Percentiles rank a stretch among this genome's conserved stretches.
Evolutionary conservation across 2,329 filamentous ascomycete genomes (phyloP).

Genomic region (Clonostachys rosea): DNA sequence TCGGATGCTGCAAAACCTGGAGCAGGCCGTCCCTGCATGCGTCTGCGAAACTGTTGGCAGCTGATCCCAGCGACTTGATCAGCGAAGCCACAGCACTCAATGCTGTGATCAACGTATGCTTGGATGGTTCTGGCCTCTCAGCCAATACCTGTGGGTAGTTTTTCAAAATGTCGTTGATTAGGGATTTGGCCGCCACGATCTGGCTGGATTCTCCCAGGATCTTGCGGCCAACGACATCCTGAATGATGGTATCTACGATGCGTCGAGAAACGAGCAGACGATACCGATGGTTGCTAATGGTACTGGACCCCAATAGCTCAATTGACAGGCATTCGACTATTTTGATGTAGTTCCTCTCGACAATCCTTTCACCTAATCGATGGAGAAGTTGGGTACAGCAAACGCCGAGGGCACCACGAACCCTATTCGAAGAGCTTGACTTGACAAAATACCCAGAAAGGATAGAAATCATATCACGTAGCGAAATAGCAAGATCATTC

Average conservation of each 20-base stretch:
- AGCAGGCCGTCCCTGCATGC: slow-evolving; percentile 79
- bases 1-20: slow-evolving; percentile 89
- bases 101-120: slow-evolving; percentile 75
- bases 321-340: slow-evolving; percentile 78
- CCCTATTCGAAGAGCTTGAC: slow-evolving; percentile 71
- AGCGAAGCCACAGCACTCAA: slow-evolving; percentile 77
- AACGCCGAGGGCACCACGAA: slow-evolving; percentile 77
- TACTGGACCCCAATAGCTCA: slow-evolving; percentile 73
- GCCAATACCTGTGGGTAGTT: slow-evolving; percentile 89
- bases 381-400: slow-evolving; percentile 82
- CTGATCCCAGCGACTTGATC: slow-evolving; percentile 76
- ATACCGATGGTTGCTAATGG: slow-evolving; percentile 80
- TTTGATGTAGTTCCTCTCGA: slow-evolving; percentile 76
- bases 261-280: slow-evolving; percentile 79
- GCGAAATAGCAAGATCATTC: slow-evolving; percentile 67
- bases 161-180: slow-evolving; percentile 87
- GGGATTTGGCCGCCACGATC: slow-evolving; percentile 70
- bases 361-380: slow-evolving; percentile 73
- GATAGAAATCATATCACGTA: slow-evolving; percentile 74
- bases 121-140: slow-evolving; percentile 83
- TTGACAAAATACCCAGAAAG: slow-evolving; percentile 78
- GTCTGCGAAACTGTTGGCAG: slow-evolving; percentile 75
- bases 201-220: slow-evolving; percentile 90
- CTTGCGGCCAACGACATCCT: slow-evolving; percentile 74
- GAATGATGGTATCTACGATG: slow-evolving; percentile 78